Base-by-base conservation (phyloP, 2,329 filamentous ascomycete species). In the Fusarium agapanthi region DNA sequence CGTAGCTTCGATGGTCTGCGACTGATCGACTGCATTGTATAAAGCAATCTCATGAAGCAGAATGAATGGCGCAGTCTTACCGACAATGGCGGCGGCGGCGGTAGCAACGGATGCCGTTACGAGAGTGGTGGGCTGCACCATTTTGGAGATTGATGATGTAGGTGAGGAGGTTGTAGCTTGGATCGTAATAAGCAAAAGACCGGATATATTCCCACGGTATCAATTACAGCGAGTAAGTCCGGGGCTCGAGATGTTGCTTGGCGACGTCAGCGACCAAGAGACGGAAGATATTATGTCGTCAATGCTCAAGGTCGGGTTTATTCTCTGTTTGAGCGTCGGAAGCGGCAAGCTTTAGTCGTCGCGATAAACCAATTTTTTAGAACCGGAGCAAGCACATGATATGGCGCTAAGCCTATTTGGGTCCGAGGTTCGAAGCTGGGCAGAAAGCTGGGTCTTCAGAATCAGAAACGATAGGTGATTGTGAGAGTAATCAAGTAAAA, bases 81-180 rank as follows among this genome's bases (percentile, higher is more conserved):
- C 89, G 76, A 90, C 78, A 61, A 90, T 72, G 73, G 88, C 89
- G 58, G 89, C 88, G 64, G 88, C 88, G 74, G 88, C 82, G 55
- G 88, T 89, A 78, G 88, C 89, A 79, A 89, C 86, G 64, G 88
- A 88, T 80, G 89, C 88, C 80, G 88, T 89, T 81, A 89, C 86
- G 79, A 90, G 79, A 73, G 86, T 88, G 72, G 83, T 85, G 70
- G 86, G 82, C 80, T 87, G 86, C 72, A 88, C 83, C 83, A 85
- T 85, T 71, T 73, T 77, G 69, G 69, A 65, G 41, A 62, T 51
- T 63, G 45, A 65, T 51, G 65, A 57, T 63, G 66, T 63, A 69
- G 58, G 40, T 67, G 58, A 50, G 64, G 65, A 67, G 64, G 47
- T 28, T 61, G 24, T 24, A 51, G 51, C 34, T 69, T 53, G 44